Evolutionary conservation across 331 rosid species (phyloP).

Genomic region (Saraca asoca): DNA sequence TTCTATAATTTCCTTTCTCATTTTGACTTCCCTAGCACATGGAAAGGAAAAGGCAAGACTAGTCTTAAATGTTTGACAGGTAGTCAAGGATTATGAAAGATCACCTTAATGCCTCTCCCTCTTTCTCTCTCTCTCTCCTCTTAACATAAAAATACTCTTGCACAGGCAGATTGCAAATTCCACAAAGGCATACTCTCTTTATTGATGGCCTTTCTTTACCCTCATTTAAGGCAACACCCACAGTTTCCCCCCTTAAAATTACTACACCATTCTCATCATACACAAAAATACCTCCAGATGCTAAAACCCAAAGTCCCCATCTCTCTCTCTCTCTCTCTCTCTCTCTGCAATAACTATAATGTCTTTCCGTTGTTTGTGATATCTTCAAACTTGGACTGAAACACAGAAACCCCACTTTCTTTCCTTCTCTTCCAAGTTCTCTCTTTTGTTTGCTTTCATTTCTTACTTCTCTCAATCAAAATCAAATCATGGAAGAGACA

Average conservation of each 20-base stretch:
- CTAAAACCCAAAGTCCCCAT: conserved; percentile 41
- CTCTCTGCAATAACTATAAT: conserved; percentile 45
- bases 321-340: conserved; percentile 15
- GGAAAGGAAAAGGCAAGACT: conserved; percentile 33
- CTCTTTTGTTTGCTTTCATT: conserved; percentile 30
- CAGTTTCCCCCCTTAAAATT: conserved; percentile 24
- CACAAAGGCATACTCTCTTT: conserved; percentile 41
- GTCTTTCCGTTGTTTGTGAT: conserved; percentile 35
- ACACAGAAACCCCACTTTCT: conserved; percentile 26
- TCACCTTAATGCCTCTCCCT: conserved; percentile 27
- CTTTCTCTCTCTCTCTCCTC: too few species aligned
- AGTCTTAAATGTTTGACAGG: conserved; percentile 43
- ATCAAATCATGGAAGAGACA: conserved; percentile 70
- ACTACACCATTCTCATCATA: conserved; percentile 36
- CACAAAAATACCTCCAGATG: conserved; percentile 46
- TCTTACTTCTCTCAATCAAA: conserved; percentile 22
- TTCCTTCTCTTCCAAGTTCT: conserved; percentile 23
- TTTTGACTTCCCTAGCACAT: conserved; percentile 49
- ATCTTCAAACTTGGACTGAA: conserved; percentile 34
- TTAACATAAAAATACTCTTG: conserved; percentile 16
- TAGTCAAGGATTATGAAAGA: conserved; percentile 41
- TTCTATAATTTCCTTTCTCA: conserved; percentile 32
- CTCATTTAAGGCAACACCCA: conserved; percentile 45
- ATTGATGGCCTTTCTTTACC: conserved; percentile 25
- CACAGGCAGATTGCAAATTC: conserved; percentile 42